Conservation (phyloP, 1,284 basidiomycete species). For the Rhodotorula glutinis region DNA sequence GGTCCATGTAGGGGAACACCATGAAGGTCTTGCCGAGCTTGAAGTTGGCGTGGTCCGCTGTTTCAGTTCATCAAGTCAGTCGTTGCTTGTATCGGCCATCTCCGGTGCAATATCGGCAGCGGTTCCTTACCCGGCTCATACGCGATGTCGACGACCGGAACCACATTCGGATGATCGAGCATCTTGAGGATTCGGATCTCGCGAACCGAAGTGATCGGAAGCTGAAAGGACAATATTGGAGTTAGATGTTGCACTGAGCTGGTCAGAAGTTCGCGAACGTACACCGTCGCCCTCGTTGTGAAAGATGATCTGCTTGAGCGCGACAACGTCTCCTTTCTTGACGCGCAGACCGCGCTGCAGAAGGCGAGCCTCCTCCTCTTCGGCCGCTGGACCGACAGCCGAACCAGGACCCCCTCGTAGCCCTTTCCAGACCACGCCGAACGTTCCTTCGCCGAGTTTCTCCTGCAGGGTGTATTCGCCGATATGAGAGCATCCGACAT, state of each 20-base stretch:
- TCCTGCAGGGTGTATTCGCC: slow-evolving; percentile 74
- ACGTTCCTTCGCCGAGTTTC: slow-evolving; percentile 91
- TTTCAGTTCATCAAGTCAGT: slow-evolving; percentile 15
- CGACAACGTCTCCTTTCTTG: slow-evolving; percentile 60
- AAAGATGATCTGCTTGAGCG: slow-evolving; percentile 91
- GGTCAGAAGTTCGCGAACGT: slow-evolving; percentile 40
- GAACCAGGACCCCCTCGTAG: slow-evolving; percentile 17
- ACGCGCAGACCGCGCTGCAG: slow-evolving; percentile 31
- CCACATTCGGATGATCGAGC: slow-evolving; percentile 77
- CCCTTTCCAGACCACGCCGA: slow-evolving; percentile 59
- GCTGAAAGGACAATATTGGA: slow-evolving; percentile 36
- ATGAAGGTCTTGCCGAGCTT: slow-evolving; percentile 72
- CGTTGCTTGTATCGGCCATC: no score
- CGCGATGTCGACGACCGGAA: slow-evolving; percentile 90
- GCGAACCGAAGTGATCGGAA: slow-evolving; percentile 89
- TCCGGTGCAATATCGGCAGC: no score
- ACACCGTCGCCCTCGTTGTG: slow-evolving; percentile 95
- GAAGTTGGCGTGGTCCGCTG: slow-evolving; percentile 48
- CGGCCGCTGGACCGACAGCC: not conserved
- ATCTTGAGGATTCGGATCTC: slow-evolving; percentile 97
- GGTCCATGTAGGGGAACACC: slow-evolving; percentile 99
- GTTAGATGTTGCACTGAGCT: not conserved
- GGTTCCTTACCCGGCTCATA: slow-evolving; percentile 50
- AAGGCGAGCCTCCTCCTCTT: slow-evolving; percentile 16
- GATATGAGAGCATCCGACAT: slow-evolving; percentile 67